Evolutionary conservation across 75 land plant species (phyloP).

Genomic region (Chamaecyparis obtusa): DNA sequence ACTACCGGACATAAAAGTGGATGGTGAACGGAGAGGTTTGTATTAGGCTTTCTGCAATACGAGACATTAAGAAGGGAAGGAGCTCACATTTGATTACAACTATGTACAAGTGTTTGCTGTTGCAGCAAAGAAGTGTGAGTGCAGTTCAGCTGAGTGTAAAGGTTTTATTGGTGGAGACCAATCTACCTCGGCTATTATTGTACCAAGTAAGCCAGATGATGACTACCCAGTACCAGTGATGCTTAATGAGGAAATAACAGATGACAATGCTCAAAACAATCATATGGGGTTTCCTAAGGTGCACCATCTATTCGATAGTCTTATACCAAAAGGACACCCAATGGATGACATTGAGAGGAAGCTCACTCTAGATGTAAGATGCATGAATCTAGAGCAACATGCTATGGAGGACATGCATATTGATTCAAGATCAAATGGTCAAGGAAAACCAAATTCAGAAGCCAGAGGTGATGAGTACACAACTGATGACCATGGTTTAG

Average conservation of each 20-base stretch:
- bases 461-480: constrained; percentile 4
- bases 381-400: constrained; percentile 9
- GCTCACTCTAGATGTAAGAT: constrained; percentile 12
- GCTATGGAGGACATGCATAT: background rate
- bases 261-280: constrained; percentile 3
- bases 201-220: constrained; percentile 79
- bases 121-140: constrained; percentile 89
- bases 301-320: background rate
- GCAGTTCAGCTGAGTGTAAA: constrained; percentile 78
- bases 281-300: background rate
- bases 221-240: constrained; percentile 75
- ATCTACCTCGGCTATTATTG: constrained; percentile 40
- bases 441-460: constrained; percentile 13
- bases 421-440: constrained; percentile 9
- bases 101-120: constrained; percentile 85
- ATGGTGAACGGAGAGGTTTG: constrained; percentile 97
- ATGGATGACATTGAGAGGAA: constrained; percentile 22
- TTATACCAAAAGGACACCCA: background rate
- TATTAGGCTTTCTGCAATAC: constrained; percentile 84
- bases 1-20: constrained; percentile 97
- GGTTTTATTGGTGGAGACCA: constrained; percentile 95
- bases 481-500: constrained; percentile 12
- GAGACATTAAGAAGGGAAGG: constrained; percentile 88
- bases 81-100: constrained; percentile 93
- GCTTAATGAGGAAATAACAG: constrained; percentile 51